Evolutionary conservation across 2,329 filamentous ascomycete species (phyloP), one percentile per base, ranked within the genome.

Genomic region (Hymenoscyphus repandus): DNA sequence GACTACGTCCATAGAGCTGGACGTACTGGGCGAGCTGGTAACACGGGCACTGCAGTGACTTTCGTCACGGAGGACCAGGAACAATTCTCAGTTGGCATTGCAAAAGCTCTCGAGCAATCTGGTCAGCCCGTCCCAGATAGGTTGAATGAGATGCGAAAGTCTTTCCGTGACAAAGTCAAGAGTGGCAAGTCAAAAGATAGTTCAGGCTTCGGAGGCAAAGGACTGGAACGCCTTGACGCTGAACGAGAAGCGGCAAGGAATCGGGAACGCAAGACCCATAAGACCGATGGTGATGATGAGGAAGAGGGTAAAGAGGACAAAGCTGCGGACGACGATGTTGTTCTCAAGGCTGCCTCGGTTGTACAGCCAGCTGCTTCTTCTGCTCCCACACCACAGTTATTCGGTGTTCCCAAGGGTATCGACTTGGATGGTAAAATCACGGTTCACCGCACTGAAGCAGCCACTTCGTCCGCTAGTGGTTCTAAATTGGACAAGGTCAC

Each of bases 1-100:
- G 93, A 97, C 65, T 97, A 97, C 64, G 92, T 97, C 37, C 93
- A 96, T 68, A 86, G 93, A 56, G 90, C 88, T 49, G 93, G 93
- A 43, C 88, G 93, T 62, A 97, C 93, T 6, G 93, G 93, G 10
- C 86, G 93, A 66, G 93, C 93, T 41, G 93, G 93, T 37, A 95
- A 96, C 64, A 96, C 83, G 18, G 93, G 93, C 56, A 95, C 90
- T 36, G 93, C 93, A 0, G 88, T 99, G 45, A 99, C 93, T 0
- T 96, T 97, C 65, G 75, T 99, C 52, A 95, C 90, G 0, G 86
- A 89, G 38, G 88, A 95, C 42, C 91, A 99, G 68, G 91, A 95
- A 65, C 89, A 89, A 57, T 96, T 88, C 64, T 87, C 93, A 2
- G 79, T 88, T 10, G 90, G 95, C 91, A 90, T 70, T 85, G 86